Evolutionary conservation across 257 asterid species (phyloP), one percentile per base, ranked within the genome.

Genomic region (Solanum etuberosum): DNA sequence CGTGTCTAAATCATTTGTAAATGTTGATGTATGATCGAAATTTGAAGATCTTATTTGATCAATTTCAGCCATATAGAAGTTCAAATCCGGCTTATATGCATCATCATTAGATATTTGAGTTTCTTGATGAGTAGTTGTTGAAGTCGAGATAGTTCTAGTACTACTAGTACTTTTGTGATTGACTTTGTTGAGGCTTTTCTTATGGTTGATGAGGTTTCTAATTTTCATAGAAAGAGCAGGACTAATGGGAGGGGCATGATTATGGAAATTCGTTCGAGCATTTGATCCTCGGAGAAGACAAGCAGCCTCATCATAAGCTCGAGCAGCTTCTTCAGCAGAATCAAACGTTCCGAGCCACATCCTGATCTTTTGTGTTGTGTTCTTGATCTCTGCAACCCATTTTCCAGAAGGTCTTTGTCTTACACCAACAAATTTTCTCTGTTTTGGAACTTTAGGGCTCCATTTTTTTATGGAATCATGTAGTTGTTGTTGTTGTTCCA

Each of bases 311-410:
- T 95, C 97, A 11, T 95, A 95, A 23, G 98, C 98, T 4, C 84
- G 95, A 9, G 98, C 98, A 43, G 98, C 98, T 86, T 95, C 98
- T 86, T 95, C 98, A 29, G 97, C 98, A 0, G 98, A 94, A 84
- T 95, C 97, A 73, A 95, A 95, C 0, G 98, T 95, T 9, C 98
- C 98, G 0, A 95, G 92, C 98, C 98, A 95, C 97, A 95, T 93
- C 38, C 98, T 88, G 90, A 95, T 95, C 95, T 94, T 95, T 13
- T 95, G 98, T 38, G 97, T 94, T 2, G 98, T 95, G 94, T 95
- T 94, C 93, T 94, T 94, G 92, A 95, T 94, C 87, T 95, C 98
- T 0, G 96, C 98, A 5, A 95, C 98, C 97, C 98, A 95, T 92
- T 94, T 95, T 13, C 98, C 98, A 1, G 98, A 95, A 15, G 98